A percentile compares a stretch with the other conserved stretches of the same genome.
These are phyloP conservation scores for Cupressus sempervirens DNA, from an alignment of 75 land plant species.

Conservation along the genomic window DNA sequence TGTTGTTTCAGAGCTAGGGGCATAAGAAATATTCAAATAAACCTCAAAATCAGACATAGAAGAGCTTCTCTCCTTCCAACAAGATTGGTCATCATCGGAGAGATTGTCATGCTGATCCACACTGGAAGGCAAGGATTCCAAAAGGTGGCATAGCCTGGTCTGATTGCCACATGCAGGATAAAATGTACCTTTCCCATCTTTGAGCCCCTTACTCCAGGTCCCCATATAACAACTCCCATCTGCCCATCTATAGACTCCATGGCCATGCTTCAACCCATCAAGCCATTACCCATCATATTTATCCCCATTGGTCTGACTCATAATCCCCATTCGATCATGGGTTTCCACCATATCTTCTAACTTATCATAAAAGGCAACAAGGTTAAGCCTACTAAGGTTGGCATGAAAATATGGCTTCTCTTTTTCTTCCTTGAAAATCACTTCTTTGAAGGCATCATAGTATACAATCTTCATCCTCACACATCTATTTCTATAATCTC, in stretches of 20 bases:
- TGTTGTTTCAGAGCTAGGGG: background rate
- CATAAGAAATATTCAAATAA: background rate
- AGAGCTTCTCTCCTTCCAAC: background rate
- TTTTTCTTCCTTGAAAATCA: too few species aligned
- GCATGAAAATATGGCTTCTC: too few species aligned
- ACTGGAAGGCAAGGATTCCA: background rate
- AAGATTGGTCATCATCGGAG: background rate
- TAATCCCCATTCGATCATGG: constrained; percentile 42
- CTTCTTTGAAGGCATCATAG: too few species aligned
- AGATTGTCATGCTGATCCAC: constrained; percentile 33
- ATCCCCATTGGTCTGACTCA: constrained; percentile 57
- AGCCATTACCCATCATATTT: constrained; percentile 62
- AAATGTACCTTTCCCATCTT: constrained; percentile 55
- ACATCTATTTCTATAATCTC: too few species aligned
- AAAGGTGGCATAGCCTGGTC: too few species aligned
- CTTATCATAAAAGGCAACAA: too few species aligned
- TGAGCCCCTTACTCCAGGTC: constrained; percentile 60
- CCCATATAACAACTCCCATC: constrained; percentile 64
- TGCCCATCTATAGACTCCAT: constrained; percentile 50
- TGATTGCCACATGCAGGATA: constrained; percentile 26
- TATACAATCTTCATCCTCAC: too few species aligned
- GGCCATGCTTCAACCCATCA: constrained; percentile 54
- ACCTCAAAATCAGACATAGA: background rate
- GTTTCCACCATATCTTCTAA: too few species aligned
- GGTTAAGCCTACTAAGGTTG: too few species aligned